Conservation (phyloP, 345 rosid species). For the Adansonia digitata region DNA sequence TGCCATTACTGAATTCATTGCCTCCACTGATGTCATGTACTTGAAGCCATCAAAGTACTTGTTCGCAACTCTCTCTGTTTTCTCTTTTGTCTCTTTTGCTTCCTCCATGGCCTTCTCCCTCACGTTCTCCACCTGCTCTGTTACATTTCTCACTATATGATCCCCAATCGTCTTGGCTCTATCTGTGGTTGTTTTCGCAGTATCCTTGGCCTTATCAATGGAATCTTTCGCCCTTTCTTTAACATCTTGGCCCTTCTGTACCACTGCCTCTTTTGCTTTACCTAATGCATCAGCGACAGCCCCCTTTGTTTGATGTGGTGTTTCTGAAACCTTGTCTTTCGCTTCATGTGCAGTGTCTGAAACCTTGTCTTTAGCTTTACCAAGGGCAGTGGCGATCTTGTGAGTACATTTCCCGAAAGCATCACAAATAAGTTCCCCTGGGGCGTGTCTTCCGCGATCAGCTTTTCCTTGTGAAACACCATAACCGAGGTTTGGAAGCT, state of each 20-base stretch:
- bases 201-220: conserved; percentile 8
- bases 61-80: too few species aligned
- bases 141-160: conserved; percentile 10
- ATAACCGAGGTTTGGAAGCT: conserved; percentile 28
- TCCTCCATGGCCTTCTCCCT: neutral
- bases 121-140: neutral
- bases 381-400: conserved; percentile 36
- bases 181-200: conserved; percentile 1
- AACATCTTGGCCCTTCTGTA: conserved; percentile 17
- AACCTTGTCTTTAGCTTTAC: conserved; percentile 22
- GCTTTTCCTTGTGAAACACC: conserved; percentile 22
- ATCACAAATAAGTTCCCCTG: conserved; percentile 56
- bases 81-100: conserved; percentile 17
- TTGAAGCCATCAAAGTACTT: neutral
- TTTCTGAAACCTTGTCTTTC: conserved; percentile 2
- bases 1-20: conserved; percentile 20
- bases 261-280: conserved; percentile 1
- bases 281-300: conserved; percentile 15
- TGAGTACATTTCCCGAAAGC: conserved; percentile 53
- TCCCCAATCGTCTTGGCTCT: conserved; percentile 16
- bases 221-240: conserved; percentile 19
- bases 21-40: conserved; percentile 1
- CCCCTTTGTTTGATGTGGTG: conserved; percentile 15
- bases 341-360: neutral
- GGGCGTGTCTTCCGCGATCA: neutral